Evolutionary conservation across 2,329 filamentous ascomycete species (phyloP), one percentile per base, ranked within the genome.

Genomic region (Alternaria postmessia): DNA sequence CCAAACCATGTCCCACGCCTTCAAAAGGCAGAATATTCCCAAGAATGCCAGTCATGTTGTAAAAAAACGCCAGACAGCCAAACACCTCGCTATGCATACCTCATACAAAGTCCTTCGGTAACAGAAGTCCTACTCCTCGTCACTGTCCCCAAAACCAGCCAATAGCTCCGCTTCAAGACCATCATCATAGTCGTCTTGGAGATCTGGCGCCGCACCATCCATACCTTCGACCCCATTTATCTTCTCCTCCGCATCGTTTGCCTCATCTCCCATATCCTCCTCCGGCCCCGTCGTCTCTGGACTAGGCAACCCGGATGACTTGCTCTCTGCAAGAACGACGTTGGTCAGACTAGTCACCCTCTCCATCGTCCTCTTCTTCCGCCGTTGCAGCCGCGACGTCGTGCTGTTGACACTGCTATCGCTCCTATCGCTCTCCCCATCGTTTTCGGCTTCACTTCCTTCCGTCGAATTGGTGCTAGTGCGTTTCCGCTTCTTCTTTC

Each of bases 111-210:
- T 8, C 8, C 28, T 30, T 30, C 16, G 16, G 34, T 5, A 14
- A n/a, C 1, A 24, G 1, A 38, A 51, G 4, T 16, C 41, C 48
- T 63, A 63, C 22, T 69, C 65, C 32, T 64, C 67, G 28, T 69
- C 68, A 34, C 66, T 71, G 28, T 69, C 66, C n/a, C 54, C 67
- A 28, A 72, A 70, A 7, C 68, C 71, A 16, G 79, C 78, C 81
- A 71, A 83, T 84, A 68, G 74, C 79, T 79, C 79, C 3, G 75
- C 79, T 28, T 78, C 75, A 12, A 74, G 64, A 9, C 61, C 75
- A n/a, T 86, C 85, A 75, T 89, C 89, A 51, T 89, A 76, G 67
- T 89, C 74, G 11, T 68, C 67, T 24, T 74, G 83, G 54, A 85
- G 85, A 30, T 78, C 79, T 3, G 73, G 61, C 58, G 62, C 67